Base-by-base conservation (phyloP, 2,329 filamentous ascomycete genomes). In the Fusarium paranaense region DNA sequence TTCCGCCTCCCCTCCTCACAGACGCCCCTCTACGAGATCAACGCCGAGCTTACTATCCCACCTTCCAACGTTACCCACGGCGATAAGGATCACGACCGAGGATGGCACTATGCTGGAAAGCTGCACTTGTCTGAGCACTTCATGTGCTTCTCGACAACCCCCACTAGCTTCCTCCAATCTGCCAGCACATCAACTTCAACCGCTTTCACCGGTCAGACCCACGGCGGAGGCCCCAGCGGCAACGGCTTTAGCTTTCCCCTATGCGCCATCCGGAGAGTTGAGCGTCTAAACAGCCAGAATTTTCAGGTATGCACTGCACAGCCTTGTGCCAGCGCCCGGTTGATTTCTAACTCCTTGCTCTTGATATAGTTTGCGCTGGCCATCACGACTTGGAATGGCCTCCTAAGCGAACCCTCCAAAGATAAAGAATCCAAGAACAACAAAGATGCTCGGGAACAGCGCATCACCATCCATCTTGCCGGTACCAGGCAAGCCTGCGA, bases 241-340 rank as follows among this genome's bases (percentile, higher is more conserved):
- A 98, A 98, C 86, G 97, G 97, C 69, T 98, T 99, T 83, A 98
- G 94, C 2, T 91, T 98, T 64, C 97, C 97, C 6, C 88, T 99
- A 25, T 98, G 94, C 82, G 94, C 95, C 62, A 96, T 99, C 78
- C 90, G 97, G 72, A 89, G 95, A 61, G 97, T 99, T 25, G 97
- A 99, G 85, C 90, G 97, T 66, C 87, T 99, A 66, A 96, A 98
- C 80, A 98, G 95, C 79, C 94, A 97, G 79, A 97, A 92, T 75
- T 97, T 97, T 81, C 90, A 92, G 84, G 88, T 91, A 84, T 74
- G 79, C 5, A 42, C 13, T 35, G 18, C 25, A 30, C 16, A 33
- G 35, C 40, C 35, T 42, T 38, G 38, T 38, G 47, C 16, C 70
- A 18, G 42, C 58, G 65, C 38, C 30, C 58, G 45, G 20, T 56